phyloP scores from a whole-genome alignment of 2,329 filamentous ascomycete genomes.

The Stagonosporopsis tanaceti region DNA sequence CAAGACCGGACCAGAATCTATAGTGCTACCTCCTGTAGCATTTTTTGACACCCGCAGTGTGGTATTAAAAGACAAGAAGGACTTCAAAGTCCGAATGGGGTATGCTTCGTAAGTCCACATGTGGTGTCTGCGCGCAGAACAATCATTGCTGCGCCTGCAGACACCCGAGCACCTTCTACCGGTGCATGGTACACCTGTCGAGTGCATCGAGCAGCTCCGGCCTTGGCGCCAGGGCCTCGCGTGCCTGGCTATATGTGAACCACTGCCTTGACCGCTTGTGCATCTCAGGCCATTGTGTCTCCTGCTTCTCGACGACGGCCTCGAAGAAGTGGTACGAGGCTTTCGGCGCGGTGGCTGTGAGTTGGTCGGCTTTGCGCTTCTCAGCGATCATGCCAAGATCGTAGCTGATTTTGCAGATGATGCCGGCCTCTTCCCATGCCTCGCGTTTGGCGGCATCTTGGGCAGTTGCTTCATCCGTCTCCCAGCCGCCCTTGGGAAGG shows the following conservation, averaged over 20 bases:
- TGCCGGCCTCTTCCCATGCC: constrained; percentile 98
- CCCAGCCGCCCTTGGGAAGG: constrained; percentile 96
- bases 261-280: constrained; percentile 90
- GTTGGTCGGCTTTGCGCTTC: constrained; percentile 66
- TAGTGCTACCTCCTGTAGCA: constrained; percentile 33
- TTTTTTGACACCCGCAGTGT: constrained; percentile 45
- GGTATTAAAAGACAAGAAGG: constrained; percentile 36
- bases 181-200: constrained; percentile 72
- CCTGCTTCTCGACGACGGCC: constrained; percentile 85
- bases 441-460: constrained; percentile 86
- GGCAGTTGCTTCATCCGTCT: constrained; percentile 87
- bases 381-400: constrained; percentile 89
- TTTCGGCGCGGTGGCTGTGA: constrained; percentile 72
- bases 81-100: constrained; percentile 19
- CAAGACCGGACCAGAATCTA: constrained; percentile 36
- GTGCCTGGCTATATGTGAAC: constrained; percentile 87
- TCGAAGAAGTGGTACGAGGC: constrained; percentile 84
- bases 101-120: constrained; percentile 11
- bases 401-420: constrained; percentile 81
- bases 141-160: constrained; percentile 18
- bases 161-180: constrained; percentile 33
- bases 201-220: constrained; percentile 91
- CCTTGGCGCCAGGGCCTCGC: constrained; percentile 75
- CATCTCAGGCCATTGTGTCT: constrained; percentile 89
- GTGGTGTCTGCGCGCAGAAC: constrained; percentile 22